Evolutionary conservation across 176 grass and related monocot species (phyloP).

Genomic region (Poa pratensis): DNA sequence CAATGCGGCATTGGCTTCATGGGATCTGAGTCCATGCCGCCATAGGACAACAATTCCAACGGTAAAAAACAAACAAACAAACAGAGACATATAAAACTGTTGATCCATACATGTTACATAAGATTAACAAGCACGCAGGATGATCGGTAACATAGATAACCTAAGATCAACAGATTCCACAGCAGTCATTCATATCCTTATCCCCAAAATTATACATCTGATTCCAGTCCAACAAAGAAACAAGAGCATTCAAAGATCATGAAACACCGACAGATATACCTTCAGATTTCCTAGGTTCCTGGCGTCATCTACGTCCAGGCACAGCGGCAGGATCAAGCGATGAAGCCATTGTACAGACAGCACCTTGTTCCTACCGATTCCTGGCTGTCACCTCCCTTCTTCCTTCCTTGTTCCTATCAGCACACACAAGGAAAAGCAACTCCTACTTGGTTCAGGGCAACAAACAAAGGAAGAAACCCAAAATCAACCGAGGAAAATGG

Average conservation of each 20-base stretch:
- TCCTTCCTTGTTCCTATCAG: conserved; percentile 4
- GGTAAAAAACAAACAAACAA: neutral
- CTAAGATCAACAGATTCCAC: conserved; percentile 1
- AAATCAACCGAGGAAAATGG: conserved; percentile 23
- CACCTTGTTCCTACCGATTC: neutral
- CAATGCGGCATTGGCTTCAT: neutral
- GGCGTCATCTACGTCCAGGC: conserved; percentile 34
- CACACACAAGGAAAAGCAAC: neutral
- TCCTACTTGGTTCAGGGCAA: neutral
- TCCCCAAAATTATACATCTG: neutral
- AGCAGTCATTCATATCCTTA: conserved; percentile 4
- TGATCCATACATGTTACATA: neutral
- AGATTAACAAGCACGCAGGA: neutral
- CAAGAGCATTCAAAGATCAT: neutral
- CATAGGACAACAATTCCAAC: neutral
- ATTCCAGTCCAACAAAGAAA: conserved; percentile 5
- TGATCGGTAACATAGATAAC: neutral
- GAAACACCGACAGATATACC: neutral
- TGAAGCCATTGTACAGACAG: conserved; percentile 44
- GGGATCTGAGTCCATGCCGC: neutral
- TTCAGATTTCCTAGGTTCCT: neutral
- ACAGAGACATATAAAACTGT: neutral
- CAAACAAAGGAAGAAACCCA: neutral
- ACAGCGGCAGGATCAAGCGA: conserved; percentile 21
- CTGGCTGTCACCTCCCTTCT: neutral